phyloP scores from a whole-genome alignment of 1,284 basidiomycete species.

The Sparassis latifolia region DNA sequence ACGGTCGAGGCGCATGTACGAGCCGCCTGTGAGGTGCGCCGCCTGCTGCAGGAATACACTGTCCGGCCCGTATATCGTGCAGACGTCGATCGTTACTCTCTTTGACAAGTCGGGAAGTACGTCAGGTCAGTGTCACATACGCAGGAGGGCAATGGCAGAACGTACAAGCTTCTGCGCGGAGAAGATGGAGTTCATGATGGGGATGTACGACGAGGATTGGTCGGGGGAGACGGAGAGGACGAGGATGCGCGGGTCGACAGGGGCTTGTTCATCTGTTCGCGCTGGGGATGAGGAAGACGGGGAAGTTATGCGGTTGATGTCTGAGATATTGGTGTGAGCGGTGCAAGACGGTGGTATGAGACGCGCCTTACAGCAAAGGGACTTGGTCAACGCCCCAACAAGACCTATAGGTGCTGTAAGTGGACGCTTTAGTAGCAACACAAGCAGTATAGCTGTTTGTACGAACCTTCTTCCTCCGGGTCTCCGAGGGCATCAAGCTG shows the following conservation, averaged over 20 bases:
- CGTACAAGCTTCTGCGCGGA: conserved; percentile 92
- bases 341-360: background rate
- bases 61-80: conserved; percentile 86
- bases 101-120: conserved; percentile 26
- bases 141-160: conserved; percentile 6
- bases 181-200: conserved; percentile 99
- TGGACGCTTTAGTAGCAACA: background rate
- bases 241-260: conserved; percentile 79
- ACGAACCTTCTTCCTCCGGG: conserved; percentile 43
- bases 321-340: conserved; percentile 33
- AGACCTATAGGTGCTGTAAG: conserved; percentile 59
- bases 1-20: conserved; percentile 81
- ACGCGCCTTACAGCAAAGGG: conserved; percentile 72
- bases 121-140: background rate
- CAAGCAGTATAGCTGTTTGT: conserved; percentile 1
- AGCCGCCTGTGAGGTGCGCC: conserved; percentile 89
- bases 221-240: conserved; percentile 91
- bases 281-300: conserved; percentile 28
- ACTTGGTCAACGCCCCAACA: conserved; percentile 84
- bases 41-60: conserved; percentile 98
- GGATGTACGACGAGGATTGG: conserved; percentile 84
- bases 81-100: conserved; percentile 95
- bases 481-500: conserved; percentile 52
- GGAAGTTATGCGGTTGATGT: conserved; percentile 75
- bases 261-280: conserved; percentile 33